Evolutionary conservation across 345 rosid species (phyloP), one percentile per base, ranked within the genome.

Genomic region (Moricandia arvensis): DNA sequence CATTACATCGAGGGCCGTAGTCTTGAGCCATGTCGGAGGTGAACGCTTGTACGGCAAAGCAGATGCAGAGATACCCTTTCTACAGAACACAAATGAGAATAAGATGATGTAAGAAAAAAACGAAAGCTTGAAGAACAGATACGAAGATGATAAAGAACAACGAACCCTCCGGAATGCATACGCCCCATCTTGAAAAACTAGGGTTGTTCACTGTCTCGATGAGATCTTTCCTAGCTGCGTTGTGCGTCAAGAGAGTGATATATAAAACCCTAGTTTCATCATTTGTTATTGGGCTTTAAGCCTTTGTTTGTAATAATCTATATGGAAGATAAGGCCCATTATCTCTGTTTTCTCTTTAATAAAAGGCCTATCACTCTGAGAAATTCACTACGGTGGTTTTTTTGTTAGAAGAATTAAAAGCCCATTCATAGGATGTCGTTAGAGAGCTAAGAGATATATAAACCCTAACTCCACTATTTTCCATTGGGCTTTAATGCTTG

Each of bases 41-140:
- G 97, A 89, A 41, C 96, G 77, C 85, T 89, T 91, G 88, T 89
- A 91, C 1, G 97, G 97, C 73, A 89, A 68, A 69, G 96, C 96
- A 18, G 97, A 90, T 53, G 97, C 90, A 0, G 97, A 91, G 59
- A 91, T 89, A 78, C 97, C 96, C 89, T 91, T 91, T 21, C 90
- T 87, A 24, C 24, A 59, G 4, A 57, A 64, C 51, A 41, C 55
- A 73, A 13, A 12, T 31, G 8, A 24, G 21, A 37, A 57, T 21
- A 5, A 74, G 13, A 65, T 27, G 31, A n/a, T 5, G 0, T 31
- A 5, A 45, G 16, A 43, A 5, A 13, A 43, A 13, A 2, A 9
- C 17, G 13, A 13, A 13, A n/a, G 51, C 2, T 45, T 5, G 51
- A 43, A 55, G 26, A 16, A 5, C 18, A 5, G 1, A 30, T 29